Conservation (phyloP, 2,329 filamentous ascomycete species). For the Stemphylium beticola region DNA sequence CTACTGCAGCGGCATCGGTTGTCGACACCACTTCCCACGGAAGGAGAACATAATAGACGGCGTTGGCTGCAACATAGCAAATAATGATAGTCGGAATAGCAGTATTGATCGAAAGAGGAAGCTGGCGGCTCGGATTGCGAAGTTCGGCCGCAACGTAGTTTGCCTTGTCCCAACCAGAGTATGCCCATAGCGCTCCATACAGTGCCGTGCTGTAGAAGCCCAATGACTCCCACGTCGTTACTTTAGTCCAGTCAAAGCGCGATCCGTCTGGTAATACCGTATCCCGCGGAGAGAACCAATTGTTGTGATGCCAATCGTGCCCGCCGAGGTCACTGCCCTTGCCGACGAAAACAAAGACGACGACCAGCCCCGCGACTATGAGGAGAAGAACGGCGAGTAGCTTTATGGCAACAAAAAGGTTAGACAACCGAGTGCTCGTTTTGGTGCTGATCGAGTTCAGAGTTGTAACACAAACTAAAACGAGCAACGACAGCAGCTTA, state of each 20-base stretch:
- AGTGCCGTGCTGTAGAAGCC: slow-evolving; percentile 66
- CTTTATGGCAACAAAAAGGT: slow-evolving; percentile 49
- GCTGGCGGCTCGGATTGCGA: slow-evolving; percentile 44
- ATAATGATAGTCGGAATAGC: slow-evolving; percentile 66
- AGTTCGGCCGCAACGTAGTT: slow-evolving; percentile 50
- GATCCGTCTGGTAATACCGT: slow-evolving; percentile 37
- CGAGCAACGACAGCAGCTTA: slow-evolving; percentile 50
- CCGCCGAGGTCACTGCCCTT: slow-evolving; percentile 41
- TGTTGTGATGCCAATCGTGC: slow-evolving; percentile 41
- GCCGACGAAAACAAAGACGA: slow-evolving; percentile 37
- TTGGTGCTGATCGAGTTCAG: slow-evolving; percentile 55
- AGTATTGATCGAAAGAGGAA: slow-evolving; percentile 67
- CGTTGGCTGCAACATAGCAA: slow-evolving; percentile 66
- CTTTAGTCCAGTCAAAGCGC: slow-evolving; percentile 40
- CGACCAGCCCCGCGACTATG: slow-evolving; percentile 45
- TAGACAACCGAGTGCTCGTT: slow-evolving; percentile 48
- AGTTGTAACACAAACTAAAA: slow-evolving; percentile 48
- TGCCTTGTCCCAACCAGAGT: slow-evolving; percentile 49
- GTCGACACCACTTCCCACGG: slow-evolving; percentile 65
- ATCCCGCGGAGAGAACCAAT: slow-evolving; percentile 42
- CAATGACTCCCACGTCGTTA: slow-evolving; percentile 64
- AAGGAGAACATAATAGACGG: slow-evolving; percentile 67
- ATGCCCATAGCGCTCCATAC: slow-evolving; percentile 49
- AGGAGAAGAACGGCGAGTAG: slow-evolving; percentile 43
- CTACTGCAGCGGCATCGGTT: slow-evolving; percentile 69